phyloP scores from a whole-genome alignment of 768 basidiomycete species.

The Podaxis carcinomalis region DNA sequence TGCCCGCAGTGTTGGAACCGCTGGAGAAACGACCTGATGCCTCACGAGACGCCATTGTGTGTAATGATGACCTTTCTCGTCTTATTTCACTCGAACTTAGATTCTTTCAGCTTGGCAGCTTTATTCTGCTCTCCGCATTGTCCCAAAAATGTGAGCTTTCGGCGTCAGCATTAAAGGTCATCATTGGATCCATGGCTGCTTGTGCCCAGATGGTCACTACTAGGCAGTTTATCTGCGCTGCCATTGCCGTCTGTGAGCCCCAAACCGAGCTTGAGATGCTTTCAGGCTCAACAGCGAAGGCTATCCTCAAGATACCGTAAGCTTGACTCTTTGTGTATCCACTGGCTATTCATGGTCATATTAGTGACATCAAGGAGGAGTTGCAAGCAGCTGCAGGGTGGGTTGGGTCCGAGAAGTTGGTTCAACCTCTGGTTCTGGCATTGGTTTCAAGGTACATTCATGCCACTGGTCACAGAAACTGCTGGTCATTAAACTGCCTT shows the following conservation, averaged over 20 bases:
- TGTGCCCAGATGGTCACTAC: constrained; percentile 46
- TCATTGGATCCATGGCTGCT: constrained; percentile 50
- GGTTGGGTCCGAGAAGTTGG: constrained; percentile 52
- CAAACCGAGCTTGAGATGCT: constrained; percentile 54
- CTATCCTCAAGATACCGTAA: constrained; percentile 45
- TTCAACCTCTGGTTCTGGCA: constrained; percentile 45
- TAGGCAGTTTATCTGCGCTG: constrained; percentile 60
- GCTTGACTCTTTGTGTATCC: constrained; percentile 19
- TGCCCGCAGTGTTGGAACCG: constrained; percentile 62
- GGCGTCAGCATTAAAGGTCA: constrained; percentile 51
- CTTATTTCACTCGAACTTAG: not conserved
- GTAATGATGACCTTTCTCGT: constrained; percentile 16
- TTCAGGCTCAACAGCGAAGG: constrained; percentile 33
- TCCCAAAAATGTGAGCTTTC: constrained; percentile 62
- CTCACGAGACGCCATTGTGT: constrained; percentile 52
- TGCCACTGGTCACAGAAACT: not conserved
- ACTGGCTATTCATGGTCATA: not conserved
- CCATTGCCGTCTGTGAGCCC: constrained; percentile 59
- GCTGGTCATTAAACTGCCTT: not conserved
- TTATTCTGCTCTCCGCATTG: constrained; percentile 67
- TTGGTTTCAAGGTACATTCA: constrained; percentile 31
- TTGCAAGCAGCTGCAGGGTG: constrained; percentile 39
- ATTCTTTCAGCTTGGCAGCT: constrained; percentile 56
- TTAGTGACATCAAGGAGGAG: constrained; percentile 45
- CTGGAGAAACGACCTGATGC: constrained; percentile 35